These are phyloP conservation scores for Dactylellina haptotyla DNA, from an alignment of 2,329 filamentous ascomycete genomes.

Conservation along the genomic window DNA sequence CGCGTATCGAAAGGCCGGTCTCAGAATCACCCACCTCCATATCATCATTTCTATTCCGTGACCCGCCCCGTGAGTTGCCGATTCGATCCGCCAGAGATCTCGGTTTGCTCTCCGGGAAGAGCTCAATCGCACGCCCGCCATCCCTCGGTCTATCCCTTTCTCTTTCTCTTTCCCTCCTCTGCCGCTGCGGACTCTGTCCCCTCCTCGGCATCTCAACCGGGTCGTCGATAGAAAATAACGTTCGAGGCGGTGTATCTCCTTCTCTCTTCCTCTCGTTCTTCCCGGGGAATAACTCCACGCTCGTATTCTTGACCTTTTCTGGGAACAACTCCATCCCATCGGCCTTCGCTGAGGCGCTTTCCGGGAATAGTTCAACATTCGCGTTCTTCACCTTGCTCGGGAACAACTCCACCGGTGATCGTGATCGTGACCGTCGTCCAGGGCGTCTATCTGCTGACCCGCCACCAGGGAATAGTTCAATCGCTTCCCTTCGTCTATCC, in stretches of 20 bases:
- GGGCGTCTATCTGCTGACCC: constrained; percentile 18
- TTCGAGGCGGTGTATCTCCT: constrained; percentile 29
- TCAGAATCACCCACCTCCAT: constrained; percentile 31
- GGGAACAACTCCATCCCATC: constrained; percentile 39
- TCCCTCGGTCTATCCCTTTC: constrained; percentile 23
- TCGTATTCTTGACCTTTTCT: constrained; percentile 39
- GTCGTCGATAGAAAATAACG: constrained; percentile 44
- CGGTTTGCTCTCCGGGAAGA: constrained; percentile 53
- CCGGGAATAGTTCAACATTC: constrained; percentile 40
- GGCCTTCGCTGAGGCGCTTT: constrained; percentile 5
- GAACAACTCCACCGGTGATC: constrained; percentile 56
- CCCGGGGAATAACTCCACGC: constrained; percentile 54
- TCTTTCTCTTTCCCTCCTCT: constrained; percentile 28
- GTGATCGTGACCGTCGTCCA: constrained; percentile 40
- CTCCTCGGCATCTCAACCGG: constrained; percentile 40
- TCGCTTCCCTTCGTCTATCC: constrained; percentile 58
- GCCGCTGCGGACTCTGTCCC: constrained; percentile 43
- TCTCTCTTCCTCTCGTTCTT: constrained; percentile 26
- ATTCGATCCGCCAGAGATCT: constrained; percentile 43
- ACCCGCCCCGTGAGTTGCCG: constrained; percentile 9
- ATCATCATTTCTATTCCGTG: constrained; percentile 19
- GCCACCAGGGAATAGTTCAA: constrained; percentile 44
- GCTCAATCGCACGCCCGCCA: constrained; percentile 32
- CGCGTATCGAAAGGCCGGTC: constrained; percentile 41
- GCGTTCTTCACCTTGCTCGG: constrained; percentile 43